Evolutionary conservation across 106 monocot species (phyloP), one percentile per base, ranked within the genome.

Genomic region (Acanthochlamys bracteata): DNA sequence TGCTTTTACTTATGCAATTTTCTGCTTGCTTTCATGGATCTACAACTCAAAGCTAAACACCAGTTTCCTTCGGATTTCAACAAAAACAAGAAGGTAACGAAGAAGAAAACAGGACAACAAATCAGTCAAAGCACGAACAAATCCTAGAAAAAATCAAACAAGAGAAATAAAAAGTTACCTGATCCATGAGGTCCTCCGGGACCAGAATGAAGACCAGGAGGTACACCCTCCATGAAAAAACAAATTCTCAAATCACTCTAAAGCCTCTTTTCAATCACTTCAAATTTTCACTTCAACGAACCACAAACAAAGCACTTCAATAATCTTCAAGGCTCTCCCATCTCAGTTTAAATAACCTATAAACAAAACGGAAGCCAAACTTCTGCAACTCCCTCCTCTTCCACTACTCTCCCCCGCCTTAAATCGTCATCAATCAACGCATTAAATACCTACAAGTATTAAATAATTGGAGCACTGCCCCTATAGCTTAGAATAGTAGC

Each of bases 341-440:
- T 25, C 15, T 42, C 42, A 0, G 42, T 19, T 20, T 15, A 23
- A 20, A 42, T 41, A n/a, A 17, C 42, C 43, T 20, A 23, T 20
- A 7, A 4, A 25, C 51, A 51, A 51, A 19, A 51, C 13, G n/a
- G n/a, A 19, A 8, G 17, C 51, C n/a, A 13, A 13, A 19, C 51
- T 19, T 13, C 51, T 51, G 2, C 51, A 51, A 19, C 51, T 51
- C 51, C 51, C 51, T 19, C 51, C 45, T 13, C 51, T 51, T 51
- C 10, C 57, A 58, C 15, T 40, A 58, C 11, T 16, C 11, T 16
- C 33, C 33, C 33, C 33, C 4, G 33, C 33, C 33, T 58, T n/a
- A 25, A 57, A 55, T 40, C 19, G 41, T 56, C 67, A 55, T 67
- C 20, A 67, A 58, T 43, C 57, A 20, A 11, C 23, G 41, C 42